A percentile compares a stretch with the other conserved stretches of the same genome.
Evolutionary conservation across 805 yeast species (phyloP).

Genomic region (Yarrowia divulgata): DNA sequence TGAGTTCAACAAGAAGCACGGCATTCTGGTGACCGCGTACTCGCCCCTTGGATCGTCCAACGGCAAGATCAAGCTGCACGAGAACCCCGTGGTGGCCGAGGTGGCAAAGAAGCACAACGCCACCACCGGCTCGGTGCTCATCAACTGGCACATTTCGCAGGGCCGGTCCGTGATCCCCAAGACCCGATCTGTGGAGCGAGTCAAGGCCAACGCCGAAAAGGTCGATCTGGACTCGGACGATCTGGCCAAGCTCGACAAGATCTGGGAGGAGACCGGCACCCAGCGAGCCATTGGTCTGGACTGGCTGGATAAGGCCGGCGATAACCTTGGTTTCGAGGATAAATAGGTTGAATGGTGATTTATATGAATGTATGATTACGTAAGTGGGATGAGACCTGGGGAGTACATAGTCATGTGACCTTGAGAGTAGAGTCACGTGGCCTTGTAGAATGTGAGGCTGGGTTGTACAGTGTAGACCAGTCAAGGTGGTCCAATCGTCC

Average conservation of each 20-base stretch:
- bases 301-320: constrained; percentile 26
- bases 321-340: constrained; percentile 23
- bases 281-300: constrained; percentile 33
- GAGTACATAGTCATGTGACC: too few relatives aligned
- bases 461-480: too few relatives aligned
- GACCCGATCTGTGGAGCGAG: constrained; percentile 70
- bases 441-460: too few relatives aligned
- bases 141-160: constrained; percentile 53
- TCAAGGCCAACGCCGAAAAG: constrained; percentile 55
- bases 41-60: constrained; percentile 60
- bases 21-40: constrained; percentile 71
- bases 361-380: too few relatives aligned
- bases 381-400: too few relatives aligned
- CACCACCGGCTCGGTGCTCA: constrained; percentile 47
- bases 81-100: constrained; percentile 60
- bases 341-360: neutral
- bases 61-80: constrained; percentile 43
- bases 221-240: constrained; percentile 56
- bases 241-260: constrained; percentile 45
- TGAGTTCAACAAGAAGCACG: constrained; percentile 59
- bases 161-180: constrained; percentile 72
- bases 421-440: too few relatives aligned
- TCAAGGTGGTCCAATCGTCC: too few relatives aligned
- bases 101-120: constrained; percentile 65
- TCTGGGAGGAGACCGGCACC: neutral